Conservation (phyloP, 805 yeast genomes). For the Saccharomyces kudriavzevii region DNA sequence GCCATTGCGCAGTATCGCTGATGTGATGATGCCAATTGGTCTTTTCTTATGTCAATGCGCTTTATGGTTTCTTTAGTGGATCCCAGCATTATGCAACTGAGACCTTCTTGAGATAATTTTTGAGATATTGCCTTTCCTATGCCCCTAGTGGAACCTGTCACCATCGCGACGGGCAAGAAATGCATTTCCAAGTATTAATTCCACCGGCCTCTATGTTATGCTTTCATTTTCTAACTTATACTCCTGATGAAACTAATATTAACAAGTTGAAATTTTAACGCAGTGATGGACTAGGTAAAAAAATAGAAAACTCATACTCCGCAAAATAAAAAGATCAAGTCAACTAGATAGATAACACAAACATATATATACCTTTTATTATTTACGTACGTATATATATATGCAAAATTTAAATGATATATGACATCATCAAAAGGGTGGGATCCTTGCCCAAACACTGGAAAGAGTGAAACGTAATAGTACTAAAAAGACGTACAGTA, state of each 20-base stretch:
- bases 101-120: conserved; percentile 20
- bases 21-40: conserved; percentile 1
- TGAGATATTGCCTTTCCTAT: conserved; percentile 33
- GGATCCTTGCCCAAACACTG: neutral
- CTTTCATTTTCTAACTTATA: neutral
- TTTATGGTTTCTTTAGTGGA: conserved; percentile 10
- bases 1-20: conserved; percentile 24
- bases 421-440: neutral
- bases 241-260: neutral
- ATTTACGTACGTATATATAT: neutral
- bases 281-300: neutral
- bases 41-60: neutral
- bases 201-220: neutral
- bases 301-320: neutral
- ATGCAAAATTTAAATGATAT: neutral
- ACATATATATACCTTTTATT: neutral
- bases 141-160: conserved; percentile 40
- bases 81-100: conserved; percentile 24
- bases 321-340: neutral
- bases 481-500: neutral
- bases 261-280: neutral
- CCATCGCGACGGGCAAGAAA: conserved; percentile 23
- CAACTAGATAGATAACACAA: neutral
- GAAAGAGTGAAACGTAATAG: neutral
- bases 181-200: neutral